These are phyloP conservation scores for Auriscalpium orientale DNA, from an alignment of 768 basidiomycete species.

Conservation along the genomic window DNA sequence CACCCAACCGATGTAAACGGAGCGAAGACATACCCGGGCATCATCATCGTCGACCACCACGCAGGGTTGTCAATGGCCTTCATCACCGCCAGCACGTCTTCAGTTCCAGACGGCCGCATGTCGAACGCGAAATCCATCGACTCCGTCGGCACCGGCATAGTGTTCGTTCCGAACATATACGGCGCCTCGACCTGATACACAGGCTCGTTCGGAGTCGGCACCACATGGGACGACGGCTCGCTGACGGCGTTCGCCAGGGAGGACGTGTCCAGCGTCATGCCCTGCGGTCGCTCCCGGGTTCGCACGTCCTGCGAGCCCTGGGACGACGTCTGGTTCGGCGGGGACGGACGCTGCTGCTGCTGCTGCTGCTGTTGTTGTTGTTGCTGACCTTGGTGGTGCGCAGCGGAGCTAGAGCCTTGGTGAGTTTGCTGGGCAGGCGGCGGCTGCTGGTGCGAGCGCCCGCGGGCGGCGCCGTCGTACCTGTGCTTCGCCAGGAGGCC, in stretches of 20 bases:
- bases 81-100: slow-evolving; percentile 63
- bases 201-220: background rate
- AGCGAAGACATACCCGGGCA: slow-evolving; percentile 54
- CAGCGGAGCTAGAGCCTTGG: background rate
- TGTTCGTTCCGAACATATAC: slow-evolving; percentile 3
- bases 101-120: slow-evolving; percentile 11
- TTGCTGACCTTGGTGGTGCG: background rate
- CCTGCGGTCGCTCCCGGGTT: background rate
- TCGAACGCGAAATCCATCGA: slow-evolving; percentile 11
- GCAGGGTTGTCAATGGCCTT: slow-evolving; percentile 60
- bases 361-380: background rate
- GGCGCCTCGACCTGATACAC: background rate
- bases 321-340: background rate
- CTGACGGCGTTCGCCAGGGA: background rate
- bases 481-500: slow-evolving; percentile 53
- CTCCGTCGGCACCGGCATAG: background rate
- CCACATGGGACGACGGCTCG: background rate
- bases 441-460: slow-evolving; percentile 5
- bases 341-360: background rate
- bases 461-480: slow-evolving; percentile 14
- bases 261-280: background rate
- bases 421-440: slow-evolving; percentile 10
- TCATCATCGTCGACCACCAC: slow-evolving; percentile 80
- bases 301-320: background rate
- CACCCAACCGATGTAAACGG: background rate